phyloP scores from a whole-genome alignment of 441 rosid genomes.

The Caryocar brasiliense region DNA sequence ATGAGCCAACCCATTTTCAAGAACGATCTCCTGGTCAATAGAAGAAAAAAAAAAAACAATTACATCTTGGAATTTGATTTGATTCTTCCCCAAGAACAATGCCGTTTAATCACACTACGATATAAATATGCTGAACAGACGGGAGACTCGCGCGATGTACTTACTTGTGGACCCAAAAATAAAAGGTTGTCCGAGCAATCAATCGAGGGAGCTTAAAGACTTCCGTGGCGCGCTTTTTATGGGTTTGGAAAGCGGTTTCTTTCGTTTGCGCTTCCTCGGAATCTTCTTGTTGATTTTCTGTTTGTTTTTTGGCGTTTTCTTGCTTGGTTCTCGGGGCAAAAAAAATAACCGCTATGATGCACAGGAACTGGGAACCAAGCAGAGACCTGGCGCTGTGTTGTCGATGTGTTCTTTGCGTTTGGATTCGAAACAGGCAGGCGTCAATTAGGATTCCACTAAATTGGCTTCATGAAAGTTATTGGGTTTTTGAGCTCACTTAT shows the following conservation, averaged over 20 bases:
- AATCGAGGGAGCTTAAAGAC: not conserved
- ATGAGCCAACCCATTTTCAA: too few species aligned
- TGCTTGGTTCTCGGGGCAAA: constrained; percentile 11
- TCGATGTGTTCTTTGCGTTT: not conserved
- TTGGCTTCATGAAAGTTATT: too few species aligned
- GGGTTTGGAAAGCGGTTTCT: not conserved
- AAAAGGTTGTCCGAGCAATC: constrained; percentile 1
- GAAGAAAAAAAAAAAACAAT: too few species aligned
- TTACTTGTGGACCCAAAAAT: too few species aligned
- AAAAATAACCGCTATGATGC: constrained; percentile 3
- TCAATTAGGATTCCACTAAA: too few species aligned
- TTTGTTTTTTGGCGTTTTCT: not conserved
- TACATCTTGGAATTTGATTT: too few species aligned
- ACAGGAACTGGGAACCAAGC: not conserved
- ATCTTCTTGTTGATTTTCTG: not conserved
- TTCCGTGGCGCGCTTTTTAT: not conserved
- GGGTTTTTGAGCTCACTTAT: too few species aligned
- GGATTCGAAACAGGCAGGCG: not conserved
- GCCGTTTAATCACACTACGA: too few species aligned
- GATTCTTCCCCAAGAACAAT: too few species aligned
- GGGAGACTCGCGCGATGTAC: too few species aligned
- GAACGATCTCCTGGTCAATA: too few species aligned
- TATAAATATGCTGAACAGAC: too few species aligned
- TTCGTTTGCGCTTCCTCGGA: not conserved
- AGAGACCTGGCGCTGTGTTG: not conserved